Percentiles rank a stretch among this genome's conserved stretches.
Conservation (phyloP, 305 asterid species). For the Coffea humblotiana region DNA sequence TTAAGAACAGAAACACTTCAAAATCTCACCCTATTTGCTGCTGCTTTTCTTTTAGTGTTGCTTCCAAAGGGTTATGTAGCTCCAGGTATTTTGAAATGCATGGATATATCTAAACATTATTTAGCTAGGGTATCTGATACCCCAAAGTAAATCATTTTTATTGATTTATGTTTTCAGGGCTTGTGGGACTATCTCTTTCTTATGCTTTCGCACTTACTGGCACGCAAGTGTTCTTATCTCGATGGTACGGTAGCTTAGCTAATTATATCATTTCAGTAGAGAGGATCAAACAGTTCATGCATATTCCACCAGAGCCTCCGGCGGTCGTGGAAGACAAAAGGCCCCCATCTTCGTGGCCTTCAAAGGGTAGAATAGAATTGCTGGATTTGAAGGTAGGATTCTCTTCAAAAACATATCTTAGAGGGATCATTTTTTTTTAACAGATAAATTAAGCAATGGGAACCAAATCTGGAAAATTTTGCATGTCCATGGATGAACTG, state of each 20-base stretch:
- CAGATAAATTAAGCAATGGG: background rate
- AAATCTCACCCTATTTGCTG: conserved; percentile 57
- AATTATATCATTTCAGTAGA: conserved; percentile 64
- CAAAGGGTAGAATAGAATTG: conserved; percentile 56
- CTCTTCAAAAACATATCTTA: background rate
- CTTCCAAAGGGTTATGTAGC: conserved; percentile 44
- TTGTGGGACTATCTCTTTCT: conserved; percentile 74
- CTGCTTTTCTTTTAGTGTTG: conserved; percentile 48
- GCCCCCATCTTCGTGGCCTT: conserved; percentile 68
- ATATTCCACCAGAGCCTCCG: conserved; percentile 62
- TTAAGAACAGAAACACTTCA: conserved; percentile 70
- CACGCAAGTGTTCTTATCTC: conserved; percentile 55
- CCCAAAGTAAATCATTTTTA: background rate
- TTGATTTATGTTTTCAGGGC: conserved; percentile 41
- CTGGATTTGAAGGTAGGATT: conserved; percentile 51
- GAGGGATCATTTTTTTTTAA: background rate
- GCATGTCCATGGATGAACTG: too few species aligned
- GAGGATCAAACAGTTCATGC: conserved; percentile 75
- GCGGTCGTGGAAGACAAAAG: conserved; percentile 51
- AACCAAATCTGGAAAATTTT: too few species aligned
- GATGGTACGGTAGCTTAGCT: conserved; percentile 63
- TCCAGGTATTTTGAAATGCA: conserved; percentile 43
- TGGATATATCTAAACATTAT: background rate
- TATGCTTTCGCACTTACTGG: conserved; percentile 56
- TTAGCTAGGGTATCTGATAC: background rate